Evolutionary conservation across 768 basidiomycete genomes (phyloP).

Genomic region (Russula compacta): DNA sequence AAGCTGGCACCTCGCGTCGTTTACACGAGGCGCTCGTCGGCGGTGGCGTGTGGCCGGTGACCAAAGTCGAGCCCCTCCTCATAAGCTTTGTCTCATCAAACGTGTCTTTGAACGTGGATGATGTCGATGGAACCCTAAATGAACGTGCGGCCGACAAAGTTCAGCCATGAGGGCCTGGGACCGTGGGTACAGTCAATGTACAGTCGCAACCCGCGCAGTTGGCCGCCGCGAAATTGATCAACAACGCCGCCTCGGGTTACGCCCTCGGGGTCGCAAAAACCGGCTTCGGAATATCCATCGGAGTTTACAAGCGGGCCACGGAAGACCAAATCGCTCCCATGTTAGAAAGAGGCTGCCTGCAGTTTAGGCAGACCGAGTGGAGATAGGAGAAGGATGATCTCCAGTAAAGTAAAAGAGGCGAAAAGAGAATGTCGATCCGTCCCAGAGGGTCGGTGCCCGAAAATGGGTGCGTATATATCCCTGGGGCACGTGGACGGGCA

Average conservation of each 20-base stretch:
- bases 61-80: neutral
- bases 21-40: neutral
- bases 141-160: neutral
- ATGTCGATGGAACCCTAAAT: neutral
- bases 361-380: neutral
- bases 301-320: neutral
- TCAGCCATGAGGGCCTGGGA: neutral
- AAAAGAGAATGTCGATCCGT: constrained; percentile 2
- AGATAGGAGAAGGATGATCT: neutral
- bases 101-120: neutral
- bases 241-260: neutral
- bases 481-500: neutral
- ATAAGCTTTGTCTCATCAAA: neutral
- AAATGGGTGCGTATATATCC: neutral
- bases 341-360: neutral
- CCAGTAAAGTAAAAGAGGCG: neutral
- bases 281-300: neutral
- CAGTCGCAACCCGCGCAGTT: neutral
- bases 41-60: neutral
- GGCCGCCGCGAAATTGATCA: constrained; percentile 7
- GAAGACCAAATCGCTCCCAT: neutral
- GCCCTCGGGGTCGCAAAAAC: neutral
- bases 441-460: too few relatives aligned
- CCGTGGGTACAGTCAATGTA: neutral
- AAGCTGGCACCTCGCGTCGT: neutral